Conservation (phyloP, 768 basidiomycete species). For the Tubosaeta sp. region DNA sequence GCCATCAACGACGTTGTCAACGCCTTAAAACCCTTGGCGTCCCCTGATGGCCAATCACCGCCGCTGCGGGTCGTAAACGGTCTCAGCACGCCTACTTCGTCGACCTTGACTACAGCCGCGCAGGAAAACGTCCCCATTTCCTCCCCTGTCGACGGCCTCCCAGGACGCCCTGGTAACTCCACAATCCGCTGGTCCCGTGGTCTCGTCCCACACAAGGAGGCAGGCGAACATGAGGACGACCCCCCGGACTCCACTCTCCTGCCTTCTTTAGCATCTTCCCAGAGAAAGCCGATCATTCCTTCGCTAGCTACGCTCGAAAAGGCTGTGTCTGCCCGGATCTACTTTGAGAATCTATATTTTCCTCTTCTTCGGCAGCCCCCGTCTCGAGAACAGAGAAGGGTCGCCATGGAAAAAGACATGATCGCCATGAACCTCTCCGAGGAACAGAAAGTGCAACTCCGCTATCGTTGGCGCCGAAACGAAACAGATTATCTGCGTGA, state of each 20-base stretch:
- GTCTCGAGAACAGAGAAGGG: conserved; percentile 77
- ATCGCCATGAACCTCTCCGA: conserved; percentile 64
- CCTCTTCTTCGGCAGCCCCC: conserved; percentile 79
- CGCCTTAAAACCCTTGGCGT: conserved; percentile 56
- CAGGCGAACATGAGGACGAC: conserved; percentile 54
- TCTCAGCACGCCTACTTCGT: conserved; percentile 63
- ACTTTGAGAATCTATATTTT: conserved; percentile 90
- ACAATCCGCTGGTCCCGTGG: conserved; percentile 57
- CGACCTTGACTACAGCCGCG: conserved; percentile 71
- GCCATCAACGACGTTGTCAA: conserved; percentile 77
- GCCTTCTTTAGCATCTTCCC: conserved; percentile 34
- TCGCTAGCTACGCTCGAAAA: conserved; percentile 91
- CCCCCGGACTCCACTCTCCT: conserved; percentile 18
- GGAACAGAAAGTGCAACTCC: conserved; percentile 63
- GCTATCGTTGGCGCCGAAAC: conserved; percentile 77
- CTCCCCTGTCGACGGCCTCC: conserved; percentile 42
- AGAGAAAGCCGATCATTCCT: conserved; percentile 65
- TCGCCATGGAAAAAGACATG: conserved; percentile 89
- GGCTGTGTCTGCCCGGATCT: conserved; percentile 88
- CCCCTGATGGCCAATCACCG: conserved; percentile 39
- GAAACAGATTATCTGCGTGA: conserved; percentile 91
- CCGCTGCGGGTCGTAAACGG: conserved; percentile 80
- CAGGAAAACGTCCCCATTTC: conserved; percentile 57
- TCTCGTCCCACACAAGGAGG: conserved; percentile 63
- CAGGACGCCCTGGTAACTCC: conserved; percentile 55